These are phyloP conservation scores for Amanita rimosa DNA, from an alignment of 768 basidiomycete species.

Conservation along the genomic window DNA sequence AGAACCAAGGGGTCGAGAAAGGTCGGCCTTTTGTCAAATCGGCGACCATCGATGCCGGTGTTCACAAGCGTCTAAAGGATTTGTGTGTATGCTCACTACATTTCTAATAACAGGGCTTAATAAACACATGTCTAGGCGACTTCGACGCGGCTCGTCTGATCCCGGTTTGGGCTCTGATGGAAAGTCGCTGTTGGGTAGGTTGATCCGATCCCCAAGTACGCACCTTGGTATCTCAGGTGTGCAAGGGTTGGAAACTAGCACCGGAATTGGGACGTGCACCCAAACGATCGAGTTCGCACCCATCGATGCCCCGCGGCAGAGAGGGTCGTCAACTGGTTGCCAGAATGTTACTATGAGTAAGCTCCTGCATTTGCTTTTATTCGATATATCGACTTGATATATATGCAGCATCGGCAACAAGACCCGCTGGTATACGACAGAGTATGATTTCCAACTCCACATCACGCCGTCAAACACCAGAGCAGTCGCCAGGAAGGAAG, in stretches of 20 bases:
- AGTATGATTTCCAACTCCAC: not conserved
- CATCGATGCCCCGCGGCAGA: constrained; percentile 14
- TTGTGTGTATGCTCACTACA: not conserved
- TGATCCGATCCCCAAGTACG: not conserved
- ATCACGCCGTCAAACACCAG: not conserved
- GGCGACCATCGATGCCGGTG: not conserved
- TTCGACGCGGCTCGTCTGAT: constrained; percentile 1
- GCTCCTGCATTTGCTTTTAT: constrained; percentile 11
- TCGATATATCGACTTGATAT: constrained; percentile 9
- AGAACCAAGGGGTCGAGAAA: constrained; percentile 9
- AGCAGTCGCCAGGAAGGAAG: constrained; percentile 8
- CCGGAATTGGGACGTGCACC: constrained; percentile 17
- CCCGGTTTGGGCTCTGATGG: not conserved
- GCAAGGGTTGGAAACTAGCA: not conserved
- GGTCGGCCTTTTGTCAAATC: constrained; percentile 6
- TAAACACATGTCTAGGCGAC: not conserved
- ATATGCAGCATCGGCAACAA: not conserved
- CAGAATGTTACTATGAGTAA: not conserved
- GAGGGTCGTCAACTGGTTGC: constrained; percentile 8
- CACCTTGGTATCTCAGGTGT: not conserved
- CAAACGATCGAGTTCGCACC: constrained; percentile 44
- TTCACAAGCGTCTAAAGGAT: not conserved
- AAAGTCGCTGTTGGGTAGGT: not conserved
- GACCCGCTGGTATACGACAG: not conserved
- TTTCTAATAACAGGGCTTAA: not conserved